Evolutionary conservation across 306 rosid species (phyloP).

Genomic region (Acacia crassicarpa): DNA sequence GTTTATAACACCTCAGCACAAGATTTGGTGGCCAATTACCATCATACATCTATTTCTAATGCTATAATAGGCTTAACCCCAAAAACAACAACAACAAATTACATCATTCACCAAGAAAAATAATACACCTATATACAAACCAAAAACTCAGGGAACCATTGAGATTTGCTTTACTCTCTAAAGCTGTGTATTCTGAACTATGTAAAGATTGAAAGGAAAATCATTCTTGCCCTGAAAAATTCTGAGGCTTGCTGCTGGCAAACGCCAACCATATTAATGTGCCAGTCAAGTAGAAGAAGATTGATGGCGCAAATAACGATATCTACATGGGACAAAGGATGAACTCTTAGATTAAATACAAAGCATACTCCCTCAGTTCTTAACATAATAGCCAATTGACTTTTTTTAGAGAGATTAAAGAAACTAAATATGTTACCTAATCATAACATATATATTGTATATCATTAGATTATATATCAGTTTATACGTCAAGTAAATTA

Average conservation of each 20-base stretch:
- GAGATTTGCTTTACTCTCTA: constrained; percentile 29
- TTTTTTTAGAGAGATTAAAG: no score
- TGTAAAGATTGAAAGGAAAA: constrained; percentile 22
- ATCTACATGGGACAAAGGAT: constrained; percentile 48
- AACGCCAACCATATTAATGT: constrained; percentile 77
- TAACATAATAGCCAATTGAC: no score
- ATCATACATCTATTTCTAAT: constrained; percentile 24
- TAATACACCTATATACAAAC: neutral
- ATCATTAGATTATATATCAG: no score
- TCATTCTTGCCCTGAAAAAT: constrained; percentile 62
- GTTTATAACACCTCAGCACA: constrained; percentile 24
- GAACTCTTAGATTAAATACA: constrained; percentile 20
- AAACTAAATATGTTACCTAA: no score
- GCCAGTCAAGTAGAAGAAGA: constrained; percentile 96
- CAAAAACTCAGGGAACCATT: constrained; percentile 33
- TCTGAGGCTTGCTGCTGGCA: constrained; percentile 95
- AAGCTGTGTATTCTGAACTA: constrained; percentile 33
- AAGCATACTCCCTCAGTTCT: neutral
- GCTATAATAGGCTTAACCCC: neutral
- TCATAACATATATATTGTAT: no score
- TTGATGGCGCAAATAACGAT: constrained; percentile 85
- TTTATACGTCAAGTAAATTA: no score
- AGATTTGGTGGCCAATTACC: constrained; percentile 34
- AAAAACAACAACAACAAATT: neutral
- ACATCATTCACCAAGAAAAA: neutral